phyloP scores from a whole-genome alignment of 2,329 filamentous ascomycete species.

The Neurospora sp. region DNA sequence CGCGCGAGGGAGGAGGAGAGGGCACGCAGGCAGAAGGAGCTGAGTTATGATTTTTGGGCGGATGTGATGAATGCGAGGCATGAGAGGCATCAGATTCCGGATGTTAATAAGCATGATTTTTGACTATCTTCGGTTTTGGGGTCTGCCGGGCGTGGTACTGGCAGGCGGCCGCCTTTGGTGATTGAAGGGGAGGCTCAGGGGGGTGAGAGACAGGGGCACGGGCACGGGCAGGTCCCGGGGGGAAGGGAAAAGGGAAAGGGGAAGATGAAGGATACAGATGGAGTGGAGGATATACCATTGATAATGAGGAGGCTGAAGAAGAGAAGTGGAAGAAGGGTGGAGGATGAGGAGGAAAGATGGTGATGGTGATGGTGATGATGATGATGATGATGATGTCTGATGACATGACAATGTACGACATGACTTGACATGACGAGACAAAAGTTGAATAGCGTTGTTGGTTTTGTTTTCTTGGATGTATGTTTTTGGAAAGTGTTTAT shows the following conservation, averaged over 20 bases:
- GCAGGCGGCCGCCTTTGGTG: slow-evolving; percentile 12
- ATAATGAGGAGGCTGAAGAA: not conserved
- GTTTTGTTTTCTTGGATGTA: not conserved
- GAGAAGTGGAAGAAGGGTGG: not conserved
- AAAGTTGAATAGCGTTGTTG: not conserved
- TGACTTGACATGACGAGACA: not conserved
- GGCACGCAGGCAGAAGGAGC: slow-evolving; percentile 20
- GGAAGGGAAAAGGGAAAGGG: not conserved
- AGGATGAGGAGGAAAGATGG: not conserved
- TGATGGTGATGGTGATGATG: not conserved
- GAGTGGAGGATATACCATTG: not conserved
- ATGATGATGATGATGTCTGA: not conserved
- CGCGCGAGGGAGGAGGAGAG: slow-evolving; percentile 16
- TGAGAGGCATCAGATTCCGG: slow-evolving; percentile 27
- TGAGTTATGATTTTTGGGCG: slow-evolving; percentile 31
- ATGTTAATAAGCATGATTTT: slow-evolving; percentile 19
- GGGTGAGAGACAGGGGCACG: not conserved
- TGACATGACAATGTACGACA: not conserved
- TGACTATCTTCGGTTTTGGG: not conserved
- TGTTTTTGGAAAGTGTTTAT: not conserved
- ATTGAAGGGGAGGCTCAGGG: not conserved
- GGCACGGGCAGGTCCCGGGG: not conserved
- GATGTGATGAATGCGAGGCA: slow-evolving; percentile 22
- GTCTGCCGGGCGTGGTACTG: not conserved
- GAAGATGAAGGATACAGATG: not conserved